These are phyloP conservation scores for Exobasidium rhododendri DNA, from an alignment of 1,284 basidiomycete species.

Conservation along the genomic window DNA sequence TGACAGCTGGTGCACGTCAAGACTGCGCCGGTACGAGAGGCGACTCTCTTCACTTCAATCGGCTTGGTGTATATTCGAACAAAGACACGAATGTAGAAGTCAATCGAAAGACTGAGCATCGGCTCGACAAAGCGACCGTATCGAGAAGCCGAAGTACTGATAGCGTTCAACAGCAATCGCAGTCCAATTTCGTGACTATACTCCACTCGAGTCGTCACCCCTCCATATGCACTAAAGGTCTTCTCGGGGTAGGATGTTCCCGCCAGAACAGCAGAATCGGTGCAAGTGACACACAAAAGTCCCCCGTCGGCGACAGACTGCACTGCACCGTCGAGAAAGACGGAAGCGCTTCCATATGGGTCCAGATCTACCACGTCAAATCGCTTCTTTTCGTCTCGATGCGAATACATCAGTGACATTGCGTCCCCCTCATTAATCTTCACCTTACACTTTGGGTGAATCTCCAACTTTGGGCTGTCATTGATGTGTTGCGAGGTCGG, in stretches of 20 bases:
- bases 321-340: conserved; percentile 96
- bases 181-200: conserved; percentile 68
- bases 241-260: conserved; percentile 91
- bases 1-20: conserved; percentile 47
- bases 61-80: conserved; percentile 74
- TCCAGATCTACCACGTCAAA: conserved; percentile 96
- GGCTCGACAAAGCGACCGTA: conserved; percentile 91
- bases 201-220: conserved; percentile 83
- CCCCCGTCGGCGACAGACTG: conserved; percentile 78
- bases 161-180: conserved; percentile 78
- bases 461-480: conserved; percentile 12
- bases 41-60: conserved; percentile 78
- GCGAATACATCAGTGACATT: conserved; percentile 78
- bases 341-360: conserved; percentile 94
- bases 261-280: conserved; percentile 88
- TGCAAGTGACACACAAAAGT: conserved; percentile 91
- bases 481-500: background rate
- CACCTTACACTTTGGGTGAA: conserved; percentile 51
- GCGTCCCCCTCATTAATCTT: conserved; percentile 48
- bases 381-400: conserved; percentile 68
- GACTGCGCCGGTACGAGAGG: conserved; percentile 41
- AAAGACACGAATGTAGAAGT: conserved; percentile 94
- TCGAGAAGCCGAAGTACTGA: conserved; percentile 80
- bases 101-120: conserved; percentile 87
- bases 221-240: conserved; percentile 67